phyloP scores from a whole-genome alignment of 2,329 filamentous ascomycete species.

The Fusarium citri region DNA sequence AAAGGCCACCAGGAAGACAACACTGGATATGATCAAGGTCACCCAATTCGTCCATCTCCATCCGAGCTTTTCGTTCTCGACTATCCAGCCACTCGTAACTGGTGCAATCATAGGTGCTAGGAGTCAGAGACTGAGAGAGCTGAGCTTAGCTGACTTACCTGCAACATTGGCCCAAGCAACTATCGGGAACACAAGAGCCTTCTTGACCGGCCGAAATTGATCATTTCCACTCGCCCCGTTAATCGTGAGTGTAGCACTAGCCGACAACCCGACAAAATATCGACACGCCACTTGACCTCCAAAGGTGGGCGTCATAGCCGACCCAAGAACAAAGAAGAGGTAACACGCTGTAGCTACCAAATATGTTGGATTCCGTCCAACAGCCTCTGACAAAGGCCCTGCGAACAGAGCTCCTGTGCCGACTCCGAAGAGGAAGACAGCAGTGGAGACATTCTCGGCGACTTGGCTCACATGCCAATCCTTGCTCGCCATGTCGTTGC shows the following conservation, averaged over 20 bases:
- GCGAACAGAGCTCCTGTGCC: conserved; percentile 50
- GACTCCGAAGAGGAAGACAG: conserved; percentile 50
- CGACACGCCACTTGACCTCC: conserved; percentile 3
- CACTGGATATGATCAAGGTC: conserved; percentile 70
- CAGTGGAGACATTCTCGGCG: conserved; percentile 60
- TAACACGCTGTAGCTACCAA: neutral
- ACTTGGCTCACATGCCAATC: conserved; percentile 62
- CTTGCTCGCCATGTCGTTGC: conserved; percentile 54
- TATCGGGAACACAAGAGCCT: neutral
- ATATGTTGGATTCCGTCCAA: conserved; percentile 54
- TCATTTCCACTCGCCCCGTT: conserved; percentile 1
- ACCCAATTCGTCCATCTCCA: conserved; percentile 75
- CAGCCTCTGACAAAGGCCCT: conserved; percentile 53
- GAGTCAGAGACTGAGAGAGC: accelerated
- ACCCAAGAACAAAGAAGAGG: neutral
- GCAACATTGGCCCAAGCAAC: conserved; percentile 6
- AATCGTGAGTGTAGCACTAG: conserved; percentile 1
- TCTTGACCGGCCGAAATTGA: conserved; percentile 8
- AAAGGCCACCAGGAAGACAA: conserved; percentile 64
- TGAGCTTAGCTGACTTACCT: neutral
- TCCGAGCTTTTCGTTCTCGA: neutral
- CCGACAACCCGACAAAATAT: conserved; percentile 2
- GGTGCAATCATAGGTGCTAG: conserved; percentile 5
- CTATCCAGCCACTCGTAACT: conserved; percentile 1
- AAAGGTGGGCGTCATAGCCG: conserved; percentile 5